Conservation (phyloP, 1,139 yeast species). For the Debaryomycetaceae sp. region DNA sequence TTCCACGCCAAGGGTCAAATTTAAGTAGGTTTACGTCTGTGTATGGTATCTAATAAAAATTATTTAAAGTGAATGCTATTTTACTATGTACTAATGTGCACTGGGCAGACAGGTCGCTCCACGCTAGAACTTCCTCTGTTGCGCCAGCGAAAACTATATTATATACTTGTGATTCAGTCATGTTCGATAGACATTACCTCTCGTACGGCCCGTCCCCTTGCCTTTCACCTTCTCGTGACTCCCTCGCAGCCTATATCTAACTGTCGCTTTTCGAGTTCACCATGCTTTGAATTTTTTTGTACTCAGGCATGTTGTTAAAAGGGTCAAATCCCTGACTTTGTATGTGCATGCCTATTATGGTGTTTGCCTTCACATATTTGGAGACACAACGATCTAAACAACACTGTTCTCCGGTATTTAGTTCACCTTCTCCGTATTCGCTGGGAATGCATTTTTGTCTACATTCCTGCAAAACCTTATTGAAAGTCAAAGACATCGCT, state of each 20-base stretch:
- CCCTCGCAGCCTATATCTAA: background rate
- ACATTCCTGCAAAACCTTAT: slow-evolving; percentile 56
- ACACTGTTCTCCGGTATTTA: slow-evolving; percentile 70
- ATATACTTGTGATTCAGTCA: background rate
- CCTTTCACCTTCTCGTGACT: background rate
- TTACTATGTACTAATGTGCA: background rate
- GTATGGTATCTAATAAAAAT: background rate
- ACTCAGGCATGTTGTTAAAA: slow-evolving; percentile 37
- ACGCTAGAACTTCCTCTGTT: background rate
- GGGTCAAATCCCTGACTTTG: slow-evolving; percentile 32
- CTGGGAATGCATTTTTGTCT: slow-evolving; percentile 67
- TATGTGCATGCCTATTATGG: slow-evolving; percentile 51
- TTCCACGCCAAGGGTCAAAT: slow-evolving; percentile 78
- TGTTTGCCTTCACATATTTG: slow-evolving; percentile 67
- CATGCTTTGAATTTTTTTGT: slow-evolving; percentile 22
- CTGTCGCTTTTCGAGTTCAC: slow-evolving; percentile 2
- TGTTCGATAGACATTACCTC: no score
- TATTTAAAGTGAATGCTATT: background rate
- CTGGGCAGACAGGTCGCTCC: background rate
- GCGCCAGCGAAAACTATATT: background rate
- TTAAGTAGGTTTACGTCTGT: slow-evolving; percentile 21
- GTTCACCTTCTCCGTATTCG: slow-evolving; percentile 76
- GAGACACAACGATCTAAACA: slow-evolving; percentile 79
- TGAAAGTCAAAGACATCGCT: slow-evolving; percentile 68
- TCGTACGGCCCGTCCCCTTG: no score